Base-by-base conservation (phyloP, 2,329 filamentous ascomycete genomes). In the Tolypocladium tropicale region DNA sequence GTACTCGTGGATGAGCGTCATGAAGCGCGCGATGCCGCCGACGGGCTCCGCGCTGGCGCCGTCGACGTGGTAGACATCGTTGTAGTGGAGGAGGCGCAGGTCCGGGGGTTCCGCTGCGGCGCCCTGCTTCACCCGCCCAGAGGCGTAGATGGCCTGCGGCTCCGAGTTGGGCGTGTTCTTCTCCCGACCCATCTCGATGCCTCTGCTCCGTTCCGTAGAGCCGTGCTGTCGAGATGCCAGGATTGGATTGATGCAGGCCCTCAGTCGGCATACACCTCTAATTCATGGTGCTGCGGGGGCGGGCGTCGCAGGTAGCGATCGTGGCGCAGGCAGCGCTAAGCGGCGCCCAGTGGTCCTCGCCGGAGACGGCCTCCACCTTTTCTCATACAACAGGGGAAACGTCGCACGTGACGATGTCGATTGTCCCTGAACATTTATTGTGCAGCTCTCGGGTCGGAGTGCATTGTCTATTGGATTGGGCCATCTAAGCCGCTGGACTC, bases 31-130 rank as follows among this genome's bases (percentile, higher is more conserved):
- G 46, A 88, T 80, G 21, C 92, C 92, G 32, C 92, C 92, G 2
- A 91, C 84, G 1, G 92, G 92, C 67, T 95, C 90, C 18, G 87
- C 83, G 30, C 89, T 91, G 2, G 78, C 77, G 2, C 73, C 68
- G 62, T 95, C 90, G 55, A 96, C 82, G 65, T 96, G 92, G 70
- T 96, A 96, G 58, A 96, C 91, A 72, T 96, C 91, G 71, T 96
- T 96, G 78, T 88, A 96, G 74, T 96, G 92, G 34, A 95, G 69
- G 55, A 96, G 72, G n/a, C 91, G 84, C 53, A 96, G 74, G 68
- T 90, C 87, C 49, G 90, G 88, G 16, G 34, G 53, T 39, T 12
- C 54, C 41, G 18, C 56, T 16, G 43, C 30, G 41, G 30, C 46
- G 33, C 33, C 56, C 53, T 25, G 55, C 36, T 32, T 48, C 28